phyloP scores from a whole-genome alignment of 129 eudicot species.

The Pittosporum tobira region DNA sequence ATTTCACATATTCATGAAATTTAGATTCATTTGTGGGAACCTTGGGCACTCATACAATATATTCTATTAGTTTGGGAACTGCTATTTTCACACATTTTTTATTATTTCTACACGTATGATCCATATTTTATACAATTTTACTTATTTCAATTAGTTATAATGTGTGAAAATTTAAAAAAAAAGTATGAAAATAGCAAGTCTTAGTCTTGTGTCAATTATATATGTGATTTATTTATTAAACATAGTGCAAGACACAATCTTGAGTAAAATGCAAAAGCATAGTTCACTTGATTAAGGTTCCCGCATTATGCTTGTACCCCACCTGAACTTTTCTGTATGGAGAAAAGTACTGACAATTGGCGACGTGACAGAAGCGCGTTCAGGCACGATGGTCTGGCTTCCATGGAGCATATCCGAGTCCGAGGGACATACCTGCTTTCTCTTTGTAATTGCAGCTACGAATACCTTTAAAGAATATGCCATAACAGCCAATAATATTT shows the following conservation, averaged over 20 bases:
- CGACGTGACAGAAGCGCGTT: slow-evolving; percentile 20
- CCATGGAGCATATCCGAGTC: slow-evolving; percentile 52
- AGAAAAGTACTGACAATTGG: slow-evolving; percentile 34
- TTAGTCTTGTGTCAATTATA: too few relatives aligned
- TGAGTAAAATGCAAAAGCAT: neutral
- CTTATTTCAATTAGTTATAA: too few relatives aligned
- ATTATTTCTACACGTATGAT: too few relatives aligned
- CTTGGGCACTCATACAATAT: too few relatives aligned
- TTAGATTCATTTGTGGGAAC: too few relatives aligned
- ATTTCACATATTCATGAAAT: too few relatives aligned
- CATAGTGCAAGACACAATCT: neutral
- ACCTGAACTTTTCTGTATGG: slow-evolving; percentile 75
- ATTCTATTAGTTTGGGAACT: too few relatives aligned
- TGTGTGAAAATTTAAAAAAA: too few relatives aligned
- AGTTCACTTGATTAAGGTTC: neutral
- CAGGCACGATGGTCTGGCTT: slow-evolving; percentile 29
- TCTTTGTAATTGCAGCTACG: slow-evolving; percentile 70
- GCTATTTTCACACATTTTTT: too few relatives aligned
- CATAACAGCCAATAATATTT: neutral
- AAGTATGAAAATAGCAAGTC: too few relatives aligned
- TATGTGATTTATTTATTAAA: too few relatives aligned
- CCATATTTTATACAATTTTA: too few relatives aligned
- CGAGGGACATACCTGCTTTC: slow-evolving; percentile 74
- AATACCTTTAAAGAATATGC: slow-evolving; percentile 33
- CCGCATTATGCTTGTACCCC: neutral